Percentiles rank a stretch among this genome's conserved stretches.
These are phyloP conservation scores for Glycyrrhiza uralensis DNA, from an alignment of 306 rosid species.

Conservation along the genomic window DNA sequence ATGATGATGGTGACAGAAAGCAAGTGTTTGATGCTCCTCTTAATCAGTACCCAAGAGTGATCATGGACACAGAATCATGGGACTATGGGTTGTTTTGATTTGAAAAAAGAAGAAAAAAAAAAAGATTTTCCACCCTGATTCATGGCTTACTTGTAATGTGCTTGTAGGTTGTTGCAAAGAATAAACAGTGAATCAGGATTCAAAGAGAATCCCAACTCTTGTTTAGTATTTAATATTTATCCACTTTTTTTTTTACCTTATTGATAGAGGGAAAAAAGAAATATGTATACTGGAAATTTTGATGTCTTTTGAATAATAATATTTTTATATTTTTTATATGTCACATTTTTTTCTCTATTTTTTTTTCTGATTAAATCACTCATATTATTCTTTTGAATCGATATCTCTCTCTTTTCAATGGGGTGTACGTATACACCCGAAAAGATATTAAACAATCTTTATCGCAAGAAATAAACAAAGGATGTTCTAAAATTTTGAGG, in stretches of 20 bases:
- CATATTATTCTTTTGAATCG: no score
- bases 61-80: slow-evolving; percentile 58
- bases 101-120: no score
- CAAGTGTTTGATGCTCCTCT: slow-evolving; percentile 35
- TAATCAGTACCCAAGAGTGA: slow-evolving; percentile 39
- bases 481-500: no score
- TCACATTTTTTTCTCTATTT: neutral
- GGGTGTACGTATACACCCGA: no score
- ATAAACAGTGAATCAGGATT: slow-evolving; percentile 26
- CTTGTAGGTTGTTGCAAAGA: slow-evolving; percentile 28
- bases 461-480: no score
- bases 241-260: slow-evolving; percentile 4
- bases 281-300: slow-evolving; percentile 18
- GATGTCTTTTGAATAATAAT: neutral
- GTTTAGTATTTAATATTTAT: slow-evolving; percentile 13
- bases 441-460: no score
- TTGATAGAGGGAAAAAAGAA: neutral
- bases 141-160: slow-evolving; percentile 36
- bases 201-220: slow-evolving; percentile 19
- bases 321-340: neutral
- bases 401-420: no score
- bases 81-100: slow-evolving; percentile 41
- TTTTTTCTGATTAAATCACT: no score
- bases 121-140: neutral
- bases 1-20: slow-evolving; percentile 31